Conservation (phyloP, 352 stramenopile genomes). For the Pythium insidiosum region DNA sequence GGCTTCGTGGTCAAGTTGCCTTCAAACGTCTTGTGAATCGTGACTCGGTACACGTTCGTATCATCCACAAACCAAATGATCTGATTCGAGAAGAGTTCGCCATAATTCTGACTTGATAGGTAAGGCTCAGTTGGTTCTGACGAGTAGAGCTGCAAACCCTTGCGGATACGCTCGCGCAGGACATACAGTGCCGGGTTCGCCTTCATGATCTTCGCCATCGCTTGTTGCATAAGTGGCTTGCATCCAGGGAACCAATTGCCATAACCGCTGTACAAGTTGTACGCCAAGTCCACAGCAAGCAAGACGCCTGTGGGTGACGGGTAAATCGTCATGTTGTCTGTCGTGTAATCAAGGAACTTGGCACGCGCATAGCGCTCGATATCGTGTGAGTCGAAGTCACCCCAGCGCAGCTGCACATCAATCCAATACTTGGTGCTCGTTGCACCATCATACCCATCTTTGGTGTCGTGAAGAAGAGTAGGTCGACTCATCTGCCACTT, state of each 20-base stretch:
- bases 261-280: constrained; percentile 99
- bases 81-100: constrained; percentile 99
- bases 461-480: constrained; percentile 87
- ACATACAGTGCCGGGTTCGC: constrained; percentile 99
- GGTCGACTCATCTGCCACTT: constrained; percentile 95
- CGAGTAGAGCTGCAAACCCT: constrained; percentile 99
- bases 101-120: constrained; percentile 99
- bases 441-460: constrained; percentile 96
- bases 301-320: constrained; percentile 98
- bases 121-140: constrained; percentile 99
- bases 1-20: constrained; percentile 99
- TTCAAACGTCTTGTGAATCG: constrained; percentile 99
- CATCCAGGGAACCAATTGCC: constrained; percentile 99
- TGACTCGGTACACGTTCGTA: constrained; percentile 98
- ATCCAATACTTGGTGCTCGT: constrained; percentile 99
- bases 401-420: constrained; percentile 99
- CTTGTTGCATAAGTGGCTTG: constrained; percentile 99
- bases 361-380: constrained; percentile 98
- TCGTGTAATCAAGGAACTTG: constrained; percentile 99
- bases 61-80: constrained; percentile 99
- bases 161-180: constrained; percentile 98
- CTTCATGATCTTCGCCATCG: constrained; percentile 99
- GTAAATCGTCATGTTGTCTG: constrained; percentile 99
- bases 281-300: constrained; percentile 97
- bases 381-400: constrained; percentile 99